A percentile compares a stretch with the other conserved stretches of the same genome.
phyloP scores from a whole-genome alignment of 208 protist genomes.

The Acanthamoeba healyi region DNA sequence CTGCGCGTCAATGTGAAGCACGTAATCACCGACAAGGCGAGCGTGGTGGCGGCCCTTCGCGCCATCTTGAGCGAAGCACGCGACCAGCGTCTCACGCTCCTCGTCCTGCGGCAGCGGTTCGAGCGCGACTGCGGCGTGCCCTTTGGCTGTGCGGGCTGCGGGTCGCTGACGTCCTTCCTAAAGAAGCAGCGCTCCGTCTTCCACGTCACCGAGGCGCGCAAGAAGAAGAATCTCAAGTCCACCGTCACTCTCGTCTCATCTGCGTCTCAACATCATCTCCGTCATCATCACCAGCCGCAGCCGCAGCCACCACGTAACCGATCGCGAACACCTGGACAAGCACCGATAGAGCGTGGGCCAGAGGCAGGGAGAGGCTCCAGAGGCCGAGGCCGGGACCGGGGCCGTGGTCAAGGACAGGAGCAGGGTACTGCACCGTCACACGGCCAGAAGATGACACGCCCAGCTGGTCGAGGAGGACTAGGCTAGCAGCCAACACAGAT shows the following conservation, averaged over 20 bases:
- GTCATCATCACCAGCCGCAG: not conserved
- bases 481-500: no score
- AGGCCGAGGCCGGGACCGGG: no score
- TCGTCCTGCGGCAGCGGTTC: conserved; percentile 55
- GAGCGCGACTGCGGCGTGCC: conserved; percentile 67
- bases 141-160: conserved; percentile 49
- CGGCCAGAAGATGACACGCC: no score
- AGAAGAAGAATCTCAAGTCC: conserved; percentile 71
- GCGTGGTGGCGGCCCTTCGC: conserved; percentile 14
- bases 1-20: conserved; percentile 61
- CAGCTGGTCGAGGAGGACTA: no score
- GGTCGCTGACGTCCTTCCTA: conserved; percentile 49
- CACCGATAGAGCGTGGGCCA: not conserved
- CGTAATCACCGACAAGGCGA: conserved; percentile 44
- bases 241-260: conserved; percentile 26
- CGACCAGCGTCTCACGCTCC: conserved; percentile 59
- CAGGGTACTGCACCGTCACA: no score
- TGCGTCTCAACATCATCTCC: not conserved
- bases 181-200: conserved; percentile 43
- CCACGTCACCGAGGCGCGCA: not conserved
- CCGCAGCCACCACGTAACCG: not conserved
- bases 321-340: no score
- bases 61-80: conserved; percentile 37
- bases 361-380: no score
- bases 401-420: no score